Conservation (phyloP, 1,139 yeast species). For the Sugiyamaella sp. region DNA sequence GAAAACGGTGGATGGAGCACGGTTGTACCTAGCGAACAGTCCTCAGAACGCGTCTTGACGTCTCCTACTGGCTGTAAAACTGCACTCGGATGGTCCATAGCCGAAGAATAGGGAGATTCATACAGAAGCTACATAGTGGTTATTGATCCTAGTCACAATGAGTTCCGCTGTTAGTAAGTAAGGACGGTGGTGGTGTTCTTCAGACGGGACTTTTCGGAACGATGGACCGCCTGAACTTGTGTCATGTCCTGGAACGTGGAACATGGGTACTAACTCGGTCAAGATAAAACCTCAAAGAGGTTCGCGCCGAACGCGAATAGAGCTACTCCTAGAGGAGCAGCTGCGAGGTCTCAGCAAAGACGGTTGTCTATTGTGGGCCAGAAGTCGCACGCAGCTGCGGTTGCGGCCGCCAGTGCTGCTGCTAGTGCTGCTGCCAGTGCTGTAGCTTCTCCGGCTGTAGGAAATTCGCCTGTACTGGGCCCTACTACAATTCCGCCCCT, state of each 20-base stretch:
- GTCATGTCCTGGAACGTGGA: too few relatives aligned
- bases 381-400: constrained; percentile 15
- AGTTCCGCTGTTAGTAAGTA: constrained; percentile 43
- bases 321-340: constrained; percentile 32
- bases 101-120: too few relatives aligned
- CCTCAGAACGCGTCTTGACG: too few relatives aligned
- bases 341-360: constrained; percentile 29
- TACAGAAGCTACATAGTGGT: too few relatives aligned
- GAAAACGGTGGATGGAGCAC: too few relatives aligned
- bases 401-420: constrained; percentile 15
- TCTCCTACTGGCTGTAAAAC: too few relatives aligned
- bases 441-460: background rate
- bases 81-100: too few relatives aligned
- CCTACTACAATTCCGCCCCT: background rate
- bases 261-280: constrained; percentile 15
- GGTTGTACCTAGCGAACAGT: too few relatives aligned
- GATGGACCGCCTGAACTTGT: background rate
- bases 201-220: background rate
- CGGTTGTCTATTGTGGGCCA: constrained; percentile 27
- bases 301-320: constrained; percentile 39
- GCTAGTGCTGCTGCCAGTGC: background rate
- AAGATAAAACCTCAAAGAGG: constrained; percentile 36
- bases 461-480: background rate
- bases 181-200: background rate
- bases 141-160: too few relatives aligned